A percentile compares a stretch with the other conserved stretches of the same genome.
Evolutionary conservation across 129 eudicot species (phyloP).

Genomic region (Deinandra increscens): DNA sequence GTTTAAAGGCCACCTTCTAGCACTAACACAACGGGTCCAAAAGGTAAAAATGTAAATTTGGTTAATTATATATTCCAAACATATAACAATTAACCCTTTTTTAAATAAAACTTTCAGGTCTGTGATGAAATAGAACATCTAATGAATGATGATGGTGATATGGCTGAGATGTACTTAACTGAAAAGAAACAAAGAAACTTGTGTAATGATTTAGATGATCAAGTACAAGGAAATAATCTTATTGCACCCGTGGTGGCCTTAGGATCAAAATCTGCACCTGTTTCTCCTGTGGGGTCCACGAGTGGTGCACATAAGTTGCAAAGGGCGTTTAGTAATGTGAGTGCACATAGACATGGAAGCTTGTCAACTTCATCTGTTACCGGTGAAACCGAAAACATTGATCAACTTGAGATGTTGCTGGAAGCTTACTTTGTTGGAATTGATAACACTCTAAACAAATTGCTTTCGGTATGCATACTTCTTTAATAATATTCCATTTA

Average conservation of each 20-base stretch:
- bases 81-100: constrained; percentile 3
- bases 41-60: constrained; percentile 55
- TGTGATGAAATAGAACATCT: constrained; percentile 97
- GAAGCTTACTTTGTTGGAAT: constrained; percentile 92
- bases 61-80: background rate
- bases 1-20: constrained; percentile 92
- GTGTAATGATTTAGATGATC: constrained; percentile 55
- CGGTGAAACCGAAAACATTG: constrained; percentile 79
- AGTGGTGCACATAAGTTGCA: constrained; percentile 51
- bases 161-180: constrained; percentile 99
- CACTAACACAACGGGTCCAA: constrained; percentile 96
- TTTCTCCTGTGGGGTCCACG: constrained; percentile 76
- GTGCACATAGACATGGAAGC: constrained; percentile 83
- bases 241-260: constrained; percentile 26
- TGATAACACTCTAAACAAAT: constrained; percentile 81
- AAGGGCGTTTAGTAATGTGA: constrained; percentile 79
- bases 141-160: constrained; percentile 98
- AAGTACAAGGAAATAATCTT: constrained; percentile 31
- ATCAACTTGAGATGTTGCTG: constrained; percentile 98
- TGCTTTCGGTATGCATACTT: constrained; percentile 68
- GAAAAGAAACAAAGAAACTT: constrained; percentile 78
- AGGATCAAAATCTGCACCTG: constrained; percentile 84
- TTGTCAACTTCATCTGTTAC: constrained; percentile 61
- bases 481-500: background rate
- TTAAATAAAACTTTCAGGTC: constrained; percentile 46